Percentiles rank a stretch among this genome's conserved stretches.
phyloP scores from a whole-genome alignment of 2,329 filamentous ascomycete species.

The Chrysoporthe austroafricana region DNA sequence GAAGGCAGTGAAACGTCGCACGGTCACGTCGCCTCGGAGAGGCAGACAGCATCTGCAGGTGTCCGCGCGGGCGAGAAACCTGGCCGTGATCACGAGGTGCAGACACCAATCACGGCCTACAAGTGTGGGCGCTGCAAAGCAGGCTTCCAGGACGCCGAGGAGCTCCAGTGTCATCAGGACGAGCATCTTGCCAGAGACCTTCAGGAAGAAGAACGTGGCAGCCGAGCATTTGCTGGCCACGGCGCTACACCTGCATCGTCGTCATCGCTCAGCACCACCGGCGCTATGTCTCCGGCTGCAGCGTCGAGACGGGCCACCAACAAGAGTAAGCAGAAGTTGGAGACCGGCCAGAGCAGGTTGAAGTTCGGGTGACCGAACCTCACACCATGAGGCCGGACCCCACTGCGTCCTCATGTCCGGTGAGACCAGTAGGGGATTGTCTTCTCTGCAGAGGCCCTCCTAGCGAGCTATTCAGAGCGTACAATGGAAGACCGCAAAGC shows the following conservation, averaged over 20 bases:
- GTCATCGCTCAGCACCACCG: constrained; percentile 38
- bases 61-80: constrained; percentile 26
- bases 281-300: constrained; percentile 36
- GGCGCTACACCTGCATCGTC: constrained; percentile 37
- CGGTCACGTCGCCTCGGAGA: constrained; percentile 26
- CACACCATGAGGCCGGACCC: constrained; percentile 20
- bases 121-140: constrained; percentile 69
- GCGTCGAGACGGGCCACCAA: constrained; percentile 45
- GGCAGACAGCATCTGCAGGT: constrained; percentile 28
- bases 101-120: constrained; percentile 43
- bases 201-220: constrained; percentile 66
- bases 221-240: constrained; percentile 47
- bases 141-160: constrained; percentile 59
- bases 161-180: constrained; percentile 78
- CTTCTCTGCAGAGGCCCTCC: not conserved
- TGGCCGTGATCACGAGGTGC: constrained; percentile 37
- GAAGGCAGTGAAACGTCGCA: constrained; percentile 34
- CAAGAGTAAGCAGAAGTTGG: constrained; percentile 47
- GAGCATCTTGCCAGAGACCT: constrained; percentile 95
- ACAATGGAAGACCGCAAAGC: not conserved
- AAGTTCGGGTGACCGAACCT: constrained; percentile 55
- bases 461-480: not conserved
- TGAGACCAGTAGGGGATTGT: not conserved
- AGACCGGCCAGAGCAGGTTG: constrained; percentile 64
- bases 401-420: not conserved